phyloP scores from a whole-genome alignment of 495 filamentous ascomycete species.

The Staphylotrichum tortipilum region DNA sequence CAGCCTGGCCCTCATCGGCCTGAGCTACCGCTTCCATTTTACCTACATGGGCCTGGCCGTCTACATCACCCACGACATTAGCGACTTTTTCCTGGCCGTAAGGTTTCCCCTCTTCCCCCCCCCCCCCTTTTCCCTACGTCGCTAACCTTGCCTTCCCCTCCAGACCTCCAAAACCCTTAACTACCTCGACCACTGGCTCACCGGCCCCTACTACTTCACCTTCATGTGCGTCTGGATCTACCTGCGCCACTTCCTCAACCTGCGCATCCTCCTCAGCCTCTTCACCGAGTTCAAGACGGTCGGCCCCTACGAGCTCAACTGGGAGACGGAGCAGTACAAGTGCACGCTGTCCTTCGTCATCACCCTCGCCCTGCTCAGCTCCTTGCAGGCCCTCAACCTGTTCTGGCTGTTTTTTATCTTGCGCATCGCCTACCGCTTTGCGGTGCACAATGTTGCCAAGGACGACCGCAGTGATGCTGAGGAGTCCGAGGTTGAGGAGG shows the following conservation, averaged over 20 bases:
- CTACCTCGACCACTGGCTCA: conserved; percentile 73
- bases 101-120: conserved; percentile 33
- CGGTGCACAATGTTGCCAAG: conserved; percentile 37
- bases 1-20: conserved; percentile 73
- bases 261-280: conserved; percentile 75
- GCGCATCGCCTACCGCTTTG: conserved; percentile 55
- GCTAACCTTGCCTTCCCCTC: background rate
- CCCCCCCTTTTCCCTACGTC: background rate
- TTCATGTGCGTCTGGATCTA: conserved; percentile 89
- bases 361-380: conserved; percentile 59
- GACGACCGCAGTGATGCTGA: conserved; percentile 49
- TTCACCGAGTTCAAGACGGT: conserved; percentile 84
- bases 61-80: conserved; percentile 93
- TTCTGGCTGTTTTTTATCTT: conserved; percentile 84
- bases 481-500: conserved; percentile 35
- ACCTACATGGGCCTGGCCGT: conserved; percentile 96
- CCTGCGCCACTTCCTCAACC: conserved; percentile 82
- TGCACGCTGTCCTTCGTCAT: conserved; percentile 67
- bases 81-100: conserved; percentile 95
- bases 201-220: conserved; percentile 70
- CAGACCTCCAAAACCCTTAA: conserved; percentile 91
- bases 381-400: conserved; percentile 71
- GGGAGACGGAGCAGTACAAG: conserved; percentile 79
- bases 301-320: conserved; percentile 79
- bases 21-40: conserved; percentile 97